Conservation (phyloP, 73 alveolate genomes). For the Symbiodinium natans region DNA sequence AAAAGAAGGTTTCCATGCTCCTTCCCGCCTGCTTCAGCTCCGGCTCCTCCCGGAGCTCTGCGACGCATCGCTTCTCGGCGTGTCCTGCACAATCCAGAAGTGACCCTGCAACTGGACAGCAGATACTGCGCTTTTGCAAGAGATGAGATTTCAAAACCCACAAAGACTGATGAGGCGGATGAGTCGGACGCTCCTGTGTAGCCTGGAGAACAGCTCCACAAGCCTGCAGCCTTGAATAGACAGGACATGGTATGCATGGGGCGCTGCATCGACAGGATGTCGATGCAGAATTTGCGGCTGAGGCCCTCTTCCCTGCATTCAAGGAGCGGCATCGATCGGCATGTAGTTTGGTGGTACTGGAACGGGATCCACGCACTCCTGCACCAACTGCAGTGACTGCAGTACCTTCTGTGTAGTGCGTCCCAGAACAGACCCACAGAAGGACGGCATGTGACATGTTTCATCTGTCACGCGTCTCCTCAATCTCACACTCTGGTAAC, state of each 20-base stretch:
- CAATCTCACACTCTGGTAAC: conserved; percentile 53
- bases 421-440: not conserved
- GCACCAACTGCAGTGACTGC: not conserved
- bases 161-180: no score
- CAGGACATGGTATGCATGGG: not conserved
- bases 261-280: not conserved
- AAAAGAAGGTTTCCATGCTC: no score
- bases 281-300: not conserved
- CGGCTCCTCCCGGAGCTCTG: conserved; percentile 20
- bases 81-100: no score
- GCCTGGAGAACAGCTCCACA: conserved; percentile 69
- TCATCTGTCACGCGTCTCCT: not conserved
- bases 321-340: conserved; percentile 28
- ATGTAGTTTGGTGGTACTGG: conserved; percentile 32
- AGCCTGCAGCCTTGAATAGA: conserved; percentile 30
- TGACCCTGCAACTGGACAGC: no score
- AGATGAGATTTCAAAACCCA: not conserved
- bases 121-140: no score
- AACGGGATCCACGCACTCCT: conserved; percentile 75
- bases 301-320: not conserved
- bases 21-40: conserved; percentile 24
- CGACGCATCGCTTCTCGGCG: conserved; percentile 71
- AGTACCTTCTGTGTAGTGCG: not conserved
- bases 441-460: not conserved
- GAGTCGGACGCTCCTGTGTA: conserved; percentile 21